Conservation (phyloP, 257 asterid genomes). For the Przewalskia tangutica region DNA sequence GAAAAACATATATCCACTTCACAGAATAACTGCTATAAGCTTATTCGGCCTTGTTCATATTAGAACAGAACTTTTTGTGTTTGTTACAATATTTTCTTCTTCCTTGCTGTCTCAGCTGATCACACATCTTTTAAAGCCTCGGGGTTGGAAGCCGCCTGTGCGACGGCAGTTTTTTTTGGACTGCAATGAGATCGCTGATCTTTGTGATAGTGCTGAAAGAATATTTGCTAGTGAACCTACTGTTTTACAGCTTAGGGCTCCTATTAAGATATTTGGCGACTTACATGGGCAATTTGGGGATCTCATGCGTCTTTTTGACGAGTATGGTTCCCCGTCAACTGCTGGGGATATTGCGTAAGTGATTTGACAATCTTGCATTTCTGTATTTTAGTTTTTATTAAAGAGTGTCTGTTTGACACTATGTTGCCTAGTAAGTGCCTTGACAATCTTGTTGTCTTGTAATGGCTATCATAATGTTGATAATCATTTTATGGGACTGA, state of each 20-base stretch:
- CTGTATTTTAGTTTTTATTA: background rate
- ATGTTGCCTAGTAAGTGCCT: background rate
- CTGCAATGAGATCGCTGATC: slow-evolving; percentile 98
- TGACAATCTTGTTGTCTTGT: background rate
- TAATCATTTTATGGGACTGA: background rate
- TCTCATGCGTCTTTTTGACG: slow-evolving; percentile 96
- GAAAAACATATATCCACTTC: background rate
- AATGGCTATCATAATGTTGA: background rate
- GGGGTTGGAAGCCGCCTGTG: slow-evolving; percentile 99
- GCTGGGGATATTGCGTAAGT: slow-evolving; percentile 99
- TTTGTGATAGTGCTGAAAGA: slow-evolving; percentile 93
- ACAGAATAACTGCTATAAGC: background rate
- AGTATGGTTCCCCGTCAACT: slow-evolving; percentile 98
- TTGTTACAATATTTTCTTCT: background rate
- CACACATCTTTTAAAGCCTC: slow-evolving; percentile 87
- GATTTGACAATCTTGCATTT: background rate
- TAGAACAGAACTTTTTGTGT: background rate
- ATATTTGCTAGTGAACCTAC: slow-evolving; percentile 87
- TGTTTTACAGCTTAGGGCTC: slow-evolving; percentile 91
- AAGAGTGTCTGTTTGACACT: background rate
- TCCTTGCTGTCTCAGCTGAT: slow-evolving; percentile 47
- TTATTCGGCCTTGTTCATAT: background rate
- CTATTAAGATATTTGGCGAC: slow-evolving; percentile 95
- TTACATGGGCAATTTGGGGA: slow-evolving; percentile 99
- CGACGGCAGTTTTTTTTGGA: slow-evolving; percentile 96